Percentiles rank a stretch among this genome's conserved stretches.
phyloP scores from a whole-genome alignment of 164 flowering plant species.

The Platanus orientalis region DNA sequence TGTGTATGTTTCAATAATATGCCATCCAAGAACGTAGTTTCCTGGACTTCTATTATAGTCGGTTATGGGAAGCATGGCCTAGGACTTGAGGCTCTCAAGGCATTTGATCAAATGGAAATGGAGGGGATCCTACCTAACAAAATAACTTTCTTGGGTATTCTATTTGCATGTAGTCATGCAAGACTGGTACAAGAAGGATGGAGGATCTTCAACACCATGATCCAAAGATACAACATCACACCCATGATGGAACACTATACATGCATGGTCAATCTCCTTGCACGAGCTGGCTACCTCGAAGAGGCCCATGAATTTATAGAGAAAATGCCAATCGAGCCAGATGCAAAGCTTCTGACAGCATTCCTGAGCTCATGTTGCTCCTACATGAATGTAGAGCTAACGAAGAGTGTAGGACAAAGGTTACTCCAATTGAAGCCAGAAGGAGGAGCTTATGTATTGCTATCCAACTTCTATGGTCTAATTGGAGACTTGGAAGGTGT shows the following conservation, averaged over 20 bases:
- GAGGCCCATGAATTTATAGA: slow-evolving; percentile 31
- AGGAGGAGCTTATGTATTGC: slow-evolving; percentile 39
- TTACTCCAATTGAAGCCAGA: slow-evolving; percentile 30
- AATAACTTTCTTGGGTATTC: slow-evolving; percentile 35
- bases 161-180: slow-evolving; percentile 46
- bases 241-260: slow-evolving; percentile 45
- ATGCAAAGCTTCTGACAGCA: slow-evolving; percentile 36
- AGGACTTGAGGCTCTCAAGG: slow-evolving; percentile 27
- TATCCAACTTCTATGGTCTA: slow-evolving; percentile 37
- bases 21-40: slow-evolving; percentile 29
- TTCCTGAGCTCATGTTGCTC: slow-evolving; percentile 38
- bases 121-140: slow-evolving; percentile 34
- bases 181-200: slow-evolving; percentile 37
- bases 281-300: slow-evolving; percentile 25
- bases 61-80: slow-evolving; percentile 41
- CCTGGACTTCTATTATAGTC: slow-evolving; percentile 43
- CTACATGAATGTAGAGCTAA: slow-evolving; percentile 28
- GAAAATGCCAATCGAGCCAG: slow-evolving; percentile 42
- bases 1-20: slow-evolving; percentile 26
- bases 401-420: slow-evolving; percentile 25
- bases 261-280: slow-evolving; percentile 44
- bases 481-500: slow-evolving; percentile 35
- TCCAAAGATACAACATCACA: slow-evolving; percentile 18
- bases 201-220: slow-evolving; percentile 30
- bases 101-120: slow-evolving; percentile 33